These are phyloP conservation scores for Anaeramoeba ignava DNA, from an alignment of 78 protist genomes.

Conservation along the genomic window DNA sequence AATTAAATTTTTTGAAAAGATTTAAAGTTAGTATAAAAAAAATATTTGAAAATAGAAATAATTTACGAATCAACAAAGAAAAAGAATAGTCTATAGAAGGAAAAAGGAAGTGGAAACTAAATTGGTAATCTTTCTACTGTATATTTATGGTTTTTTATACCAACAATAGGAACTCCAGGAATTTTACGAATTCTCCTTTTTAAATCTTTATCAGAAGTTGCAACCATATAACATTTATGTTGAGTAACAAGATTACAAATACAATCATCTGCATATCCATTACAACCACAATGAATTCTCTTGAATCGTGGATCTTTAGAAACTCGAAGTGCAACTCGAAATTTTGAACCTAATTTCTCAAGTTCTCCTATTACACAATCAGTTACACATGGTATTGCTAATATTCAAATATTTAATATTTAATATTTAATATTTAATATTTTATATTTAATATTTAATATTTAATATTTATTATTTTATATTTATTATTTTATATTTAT, in stretches of 20 bases:
- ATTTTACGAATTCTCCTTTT: conserved; percentile 85
- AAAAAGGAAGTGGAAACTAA: no score
- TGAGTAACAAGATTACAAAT: conserved; percentile 63
- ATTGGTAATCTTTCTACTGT: conserved; percentile 91
- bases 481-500: no score
- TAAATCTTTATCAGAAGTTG: conserved; percentile 91
- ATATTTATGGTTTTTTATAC: conserved; percentile 54
- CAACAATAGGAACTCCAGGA: conserved; percentile 96
- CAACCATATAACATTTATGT: conserved; percentile 78
- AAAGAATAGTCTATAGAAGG: no score
- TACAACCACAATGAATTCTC: conserved; percentile 75
- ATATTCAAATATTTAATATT: background rate
- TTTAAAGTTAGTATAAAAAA: no score
- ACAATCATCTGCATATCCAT: conserved; percentile 98
- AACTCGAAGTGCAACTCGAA: conserved; percentile 60
- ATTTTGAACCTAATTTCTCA: conserved; percentile 87
- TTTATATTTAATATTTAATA: background rate
- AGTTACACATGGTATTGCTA: conserved; percentile 63
- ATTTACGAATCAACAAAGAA: no score
- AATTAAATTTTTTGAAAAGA: no score
- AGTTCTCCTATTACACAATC: conserved; percentile 97
- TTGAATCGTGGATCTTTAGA: conserved; percentile 91
- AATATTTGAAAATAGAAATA: no score
- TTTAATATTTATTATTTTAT: background rate
- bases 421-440: background rate